Conservation (phyloP, 805 yeast genomes). For the Wickerhamomyces pijperi region DNA sequence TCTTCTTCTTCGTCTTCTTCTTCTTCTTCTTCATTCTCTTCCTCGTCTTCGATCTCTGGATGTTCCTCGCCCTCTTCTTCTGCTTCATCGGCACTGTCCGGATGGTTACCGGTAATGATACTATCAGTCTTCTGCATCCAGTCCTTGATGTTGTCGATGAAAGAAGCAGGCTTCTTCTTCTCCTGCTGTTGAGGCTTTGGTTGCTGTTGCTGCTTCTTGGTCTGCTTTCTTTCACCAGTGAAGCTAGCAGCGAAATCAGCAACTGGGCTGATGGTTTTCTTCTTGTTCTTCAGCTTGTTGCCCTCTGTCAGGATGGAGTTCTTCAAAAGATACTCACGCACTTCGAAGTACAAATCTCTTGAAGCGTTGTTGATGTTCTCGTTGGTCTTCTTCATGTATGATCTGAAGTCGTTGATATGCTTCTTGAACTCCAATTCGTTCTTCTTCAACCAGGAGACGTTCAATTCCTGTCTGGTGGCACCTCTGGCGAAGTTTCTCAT, state of each 20-base stretch:
- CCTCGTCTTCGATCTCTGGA: slow-evolving; percentile 1
- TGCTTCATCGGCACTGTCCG: slow-evolving; percentile 1
- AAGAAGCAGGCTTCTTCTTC: slow-evolving; percentile 14
- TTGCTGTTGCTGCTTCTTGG: slow-evolving; percentile 3
- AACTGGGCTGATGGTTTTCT: slow-evolving; percentile 3
- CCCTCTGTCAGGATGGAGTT: slow-evolving; percentile 21
- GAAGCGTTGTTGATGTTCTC: slow-evolving; percentile 60
- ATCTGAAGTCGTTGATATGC: slow-evolving; percentile 78
- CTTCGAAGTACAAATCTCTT: slow-evolving; percentile 75
- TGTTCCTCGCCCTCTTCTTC: not conserved
- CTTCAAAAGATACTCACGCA: slow-evolving; percentile 58
- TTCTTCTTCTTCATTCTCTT: slow-evolving; percentile 2
- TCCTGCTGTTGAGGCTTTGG: slow-evolving; percentile 3
- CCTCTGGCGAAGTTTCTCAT: slow-evolving; percentile 98
- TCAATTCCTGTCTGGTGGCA: slow-evolving; percentile 90
- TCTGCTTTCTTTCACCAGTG: slow-evolving; percentile 46
- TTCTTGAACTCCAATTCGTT: slow-evolving; percentile 91
- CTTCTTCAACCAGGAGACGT: slow-evolving; percentile 95
- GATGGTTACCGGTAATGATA: slow-evolving; percentile 1
- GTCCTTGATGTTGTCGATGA: slow-evolving; percentile 21
- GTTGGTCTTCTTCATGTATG: slow-evolving; percentile 73
- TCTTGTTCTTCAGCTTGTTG: slow-evolving; percentile 9
- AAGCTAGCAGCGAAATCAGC: slow-evolving; percentile 41
- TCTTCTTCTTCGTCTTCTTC: slow-evolving; percentile 1
- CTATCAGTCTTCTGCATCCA: slow-evolving; percentile 23